phyloP scores from a whole-genome alignment of 2,329 filamentous ascomycete genomes.

The Penicillium aurantiogriseum region DNA sequence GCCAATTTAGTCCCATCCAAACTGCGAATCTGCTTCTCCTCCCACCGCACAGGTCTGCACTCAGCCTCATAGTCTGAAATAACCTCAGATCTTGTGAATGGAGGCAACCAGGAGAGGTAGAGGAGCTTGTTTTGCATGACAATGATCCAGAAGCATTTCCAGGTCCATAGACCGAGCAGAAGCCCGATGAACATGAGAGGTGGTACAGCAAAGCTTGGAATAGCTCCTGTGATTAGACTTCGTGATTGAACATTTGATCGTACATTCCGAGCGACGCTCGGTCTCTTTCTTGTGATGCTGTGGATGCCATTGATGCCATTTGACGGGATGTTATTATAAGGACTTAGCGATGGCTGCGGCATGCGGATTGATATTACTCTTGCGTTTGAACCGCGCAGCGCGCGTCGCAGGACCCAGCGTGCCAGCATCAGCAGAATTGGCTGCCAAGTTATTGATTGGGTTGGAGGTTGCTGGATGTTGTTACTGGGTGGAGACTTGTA shows the following conservation, averaged over 20 bases:
- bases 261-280: not conserved
- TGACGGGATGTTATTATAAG: not conserved
- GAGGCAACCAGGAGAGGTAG: constrained; percentile 74
- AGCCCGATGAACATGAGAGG: constrained; percentile 67
- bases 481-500: not conserved
- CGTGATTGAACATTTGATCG: constrained; percentile 1
- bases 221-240: constrained; percentile 21
- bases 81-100: constrained; percentile 65
- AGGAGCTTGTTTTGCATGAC: constrained; percentile 79
- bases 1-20: constrained; percentile 50
- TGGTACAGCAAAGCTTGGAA: constrained; percentile 57
- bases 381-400: not conserved
- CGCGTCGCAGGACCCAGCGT: not conserved
- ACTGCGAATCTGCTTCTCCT: constrained; percentile 51
- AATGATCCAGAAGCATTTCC: constrained; percentile 70
- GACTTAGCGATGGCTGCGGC: not conserved
- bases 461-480: not conserved
- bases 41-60: constrained; percentile 65
- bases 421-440: constrained; percentile 5
- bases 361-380: not conserved
- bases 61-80: constrained; percentile 62
- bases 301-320: constrained; percentile 3
- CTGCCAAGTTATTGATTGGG: not conserved
- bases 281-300: not conserved
- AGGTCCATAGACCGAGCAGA: constrained; percentile 61